phyloP scores from a whole-genome alignment of 306 rosid genomes.

The Echinosophora koreensis region DNA sequence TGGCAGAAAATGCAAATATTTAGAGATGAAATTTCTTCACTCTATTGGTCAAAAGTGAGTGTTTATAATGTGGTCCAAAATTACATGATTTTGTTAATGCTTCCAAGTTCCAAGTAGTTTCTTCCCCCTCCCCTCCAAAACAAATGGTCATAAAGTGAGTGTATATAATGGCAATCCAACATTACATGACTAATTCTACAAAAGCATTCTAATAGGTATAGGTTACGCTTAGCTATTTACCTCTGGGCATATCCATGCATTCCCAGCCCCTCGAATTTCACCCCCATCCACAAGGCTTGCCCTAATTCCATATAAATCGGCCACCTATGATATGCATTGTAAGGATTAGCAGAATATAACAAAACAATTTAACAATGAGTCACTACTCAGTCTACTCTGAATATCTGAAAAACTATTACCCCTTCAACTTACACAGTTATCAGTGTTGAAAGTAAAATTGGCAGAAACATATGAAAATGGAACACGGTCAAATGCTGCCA shows the following conservation, averaged over 20 bases:
- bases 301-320: slow-evolving; percentile 94
- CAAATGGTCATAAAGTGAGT: background rate
- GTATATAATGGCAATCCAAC: slow-evolving; percentile 33
- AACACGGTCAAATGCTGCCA: slow-evolving; percentile 90
- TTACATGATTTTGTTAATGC: slow-evolving; percentile 10
- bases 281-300: slow-evolving; percentile 96
- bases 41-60: background rate
- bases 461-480: slow-evolving; percentile 92
- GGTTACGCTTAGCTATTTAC: slow-evolving; percentile 53
- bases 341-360: slow-evolving; percentile 45
- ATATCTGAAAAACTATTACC: slow-evolving; percentile 27
- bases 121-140: background rate
- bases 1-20: slow-evolving; percentile 2
- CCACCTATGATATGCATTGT: slow-evolving; percentile 67
- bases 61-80: slow-evolving; percentile 7
- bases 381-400: background rate
- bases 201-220: slow-evolving; percentile 41
- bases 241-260: slow-evolving; percentile 98
- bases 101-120: slow-evolving; percentile 31
- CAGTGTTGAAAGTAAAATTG: slow-evolving; percentile 93
- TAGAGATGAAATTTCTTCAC: slow-evolving; percentile 19
- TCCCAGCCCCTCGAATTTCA: slow-evolving; percentile 99
- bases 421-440: slow-evolving; percentile 80
- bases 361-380: slow-evolving; percentile 9
- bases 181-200: slow-evolving; percentile 33